phyloP scores from a whole-genome alignment of 2,329 filamentous ascomycete genomes.

The Beauveria brongniartii region DNA sequence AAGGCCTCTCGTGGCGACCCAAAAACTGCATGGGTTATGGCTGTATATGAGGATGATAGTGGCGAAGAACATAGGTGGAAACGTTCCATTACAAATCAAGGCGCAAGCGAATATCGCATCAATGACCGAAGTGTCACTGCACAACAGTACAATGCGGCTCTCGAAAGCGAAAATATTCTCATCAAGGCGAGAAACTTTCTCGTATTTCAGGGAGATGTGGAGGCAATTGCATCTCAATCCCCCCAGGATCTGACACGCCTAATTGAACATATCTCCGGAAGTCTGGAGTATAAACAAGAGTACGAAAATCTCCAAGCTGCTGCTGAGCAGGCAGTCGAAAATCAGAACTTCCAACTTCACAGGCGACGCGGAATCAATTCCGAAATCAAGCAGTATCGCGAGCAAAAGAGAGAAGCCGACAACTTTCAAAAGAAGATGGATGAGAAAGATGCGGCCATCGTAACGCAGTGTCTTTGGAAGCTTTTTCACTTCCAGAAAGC shows the following conservation, averaged over 20 bases:
- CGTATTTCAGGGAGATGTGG: conserved; percentile 96
- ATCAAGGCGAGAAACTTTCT: conserved; percentile 98
- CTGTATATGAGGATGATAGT: conserved; percentile 95
- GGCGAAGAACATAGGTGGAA: conserved; percentile 95
- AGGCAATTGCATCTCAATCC: conserved; percentile 91
- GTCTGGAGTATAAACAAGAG: conserved; percentile 85
- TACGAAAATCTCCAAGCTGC: conserved; percentile 87
- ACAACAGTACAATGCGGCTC: conserved; percentile 84
- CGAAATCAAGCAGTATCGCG: conserved; percentile 94
- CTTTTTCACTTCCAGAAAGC: conserved; percentile 89
- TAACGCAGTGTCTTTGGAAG: conserved; percentile 94
- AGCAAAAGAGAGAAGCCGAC: conserved; percentile 93
- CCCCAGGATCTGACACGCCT: conserved; percentile 87
- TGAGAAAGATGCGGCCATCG: conserved; percentile 82
- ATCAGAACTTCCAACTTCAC: conserved; percentile 81
- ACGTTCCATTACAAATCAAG: conserved; percentile 80
- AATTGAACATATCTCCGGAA: conserved; percentile 96
- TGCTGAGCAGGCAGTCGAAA: conserved; percentile 77
- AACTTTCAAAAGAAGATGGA: conserved; percentile 86
- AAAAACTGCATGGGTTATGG: conserved; percentile 97
- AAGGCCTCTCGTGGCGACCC: conserved; percentile 71
- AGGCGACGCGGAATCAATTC: conserved; percentile 90
- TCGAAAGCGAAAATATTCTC: conserved; percentile 90
- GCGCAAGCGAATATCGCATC: conserved; percentile 92
- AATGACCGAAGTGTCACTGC: conserved; percentile 85